Conservation (phyloP, 495 filamentous ascomycete species). For the Cairneyella variabilis region DNA sequence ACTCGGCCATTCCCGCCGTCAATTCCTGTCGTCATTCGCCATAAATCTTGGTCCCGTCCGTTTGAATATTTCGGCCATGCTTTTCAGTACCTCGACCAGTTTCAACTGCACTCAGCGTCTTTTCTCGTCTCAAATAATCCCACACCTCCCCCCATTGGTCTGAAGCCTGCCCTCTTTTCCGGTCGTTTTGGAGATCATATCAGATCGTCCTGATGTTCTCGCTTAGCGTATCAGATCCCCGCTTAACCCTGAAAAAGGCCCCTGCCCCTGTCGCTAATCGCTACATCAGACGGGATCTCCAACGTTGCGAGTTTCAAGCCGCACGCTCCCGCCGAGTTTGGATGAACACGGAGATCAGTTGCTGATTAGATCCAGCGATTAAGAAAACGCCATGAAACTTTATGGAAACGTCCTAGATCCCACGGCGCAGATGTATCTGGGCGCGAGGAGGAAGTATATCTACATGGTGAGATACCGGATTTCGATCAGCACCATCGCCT, state of each 20-base stretch:
- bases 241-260: constrained; percentile 1
- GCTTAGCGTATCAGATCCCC: constrained; percentile 3
- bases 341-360: constrained; percentile 11
- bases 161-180: no score
- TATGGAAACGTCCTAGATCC: constrained; percentile 2
- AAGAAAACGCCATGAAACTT: constrained; percentile 14
- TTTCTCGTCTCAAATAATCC: no score
- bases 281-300: constrained; percentile 14
- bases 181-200: no score
- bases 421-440: not conserved
- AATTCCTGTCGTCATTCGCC: no score
- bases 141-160: no score
- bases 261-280: constrained; percentile 6
- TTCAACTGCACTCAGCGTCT: no score
- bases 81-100: no score
- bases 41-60: no score
- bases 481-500: not conserved
- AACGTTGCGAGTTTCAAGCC: constrained; percentile 17
- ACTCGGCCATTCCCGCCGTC: no score
- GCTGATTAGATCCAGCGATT: not conserved
- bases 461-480: not conserved
- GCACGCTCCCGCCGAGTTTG: not conserved
- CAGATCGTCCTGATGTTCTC: no score
- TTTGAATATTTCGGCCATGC: no score
- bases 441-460: constrained; percentile 1